Base-by-base conservation (phyloP, 352 stramenopile species). In the Salisapilia sapeloensis region DNA sequence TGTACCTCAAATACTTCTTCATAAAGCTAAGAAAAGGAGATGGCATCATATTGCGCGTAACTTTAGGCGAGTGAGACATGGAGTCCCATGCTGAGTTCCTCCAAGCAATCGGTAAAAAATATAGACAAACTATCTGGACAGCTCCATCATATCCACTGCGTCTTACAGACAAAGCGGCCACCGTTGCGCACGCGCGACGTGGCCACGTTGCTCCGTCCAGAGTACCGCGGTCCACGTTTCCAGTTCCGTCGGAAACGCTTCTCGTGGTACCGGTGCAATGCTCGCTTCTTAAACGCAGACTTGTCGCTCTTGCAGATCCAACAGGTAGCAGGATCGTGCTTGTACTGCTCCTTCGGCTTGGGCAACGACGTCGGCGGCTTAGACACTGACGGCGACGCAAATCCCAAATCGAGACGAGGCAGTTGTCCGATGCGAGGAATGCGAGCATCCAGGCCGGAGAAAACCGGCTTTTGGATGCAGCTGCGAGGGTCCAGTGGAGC, bases 261-360 rank as follows among this genome's bases (percentile, higher is more conserved):
- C 42, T 84, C 70, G 9, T 72, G 54, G 46, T 76, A 89, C 12
- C 74, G 74, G 42, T 89, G 74, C 38, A 89, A 47, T 29, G 66
- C 72, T 24, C 60, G 67, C 64, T 89, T 86, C 45, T 71, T 74
- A 42, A 83, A 67, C 22, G 62, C 38, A 28, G 70, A 79, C 55
- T 86, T 89, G 28, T 53, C 59, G 29, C 66, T 84, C 60, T 86
- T 85, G 65, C 74, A 89, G 40, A 89, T 82, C 74, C 74, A 89
- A 65, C 74, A 89, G 37, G 61, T 75, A 38, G 56, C 49, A 10
- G 70, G 44, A 49, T 86, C 58, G 47, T 89, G 74, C 16, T 56
- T 41, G 52, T 83, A 85, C 38, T 54, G 48, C 24, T 58, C 53
- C 50, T 57, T 47, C 7, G 37, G 39, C 54, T 61, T 74, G 3